Evolutionary conservation across 805 yeast species (phyloP), one percentile per base, ranked within the genome.

Genomic region (Candida fluviatilis): DNA sequence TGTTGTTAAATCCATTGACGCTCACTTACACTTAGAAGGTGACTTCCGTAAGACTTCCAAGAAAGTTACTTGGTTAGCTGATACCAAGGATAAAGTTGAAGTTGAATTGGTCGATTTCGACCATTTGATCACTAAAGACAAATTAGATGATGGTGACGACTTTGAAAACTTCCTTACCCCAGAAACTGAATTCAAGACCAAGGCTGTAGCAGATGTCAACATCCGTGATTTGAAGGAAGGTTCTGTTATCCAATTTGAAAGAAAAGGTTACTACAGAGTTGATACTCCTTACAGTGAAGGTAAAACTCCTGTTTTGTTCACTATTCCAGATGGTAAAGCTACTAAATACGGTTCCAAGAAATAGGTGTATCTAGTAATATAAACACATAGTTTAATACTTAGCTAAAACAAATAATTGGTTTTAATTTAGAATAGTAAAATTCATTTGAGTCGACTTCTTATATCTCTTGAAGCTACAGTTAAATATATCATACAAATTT

Each of bases 21-120:
- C 88, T 40, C 82, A 79, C 51, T 72, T 91, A 53, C 84, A 91
- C 63, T 75, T 91, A 57, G 96, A 86, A 49, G 98, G 98, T 67
- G 98, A 91, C 62, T 91, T 90, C 87, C 84, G 85, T 68, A 91
- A 89, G 71, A 91, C 98, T 37, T 86, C 87, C 50, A 88, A 88
- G 79, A 91, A 91, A 66, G 64, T 91, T 44, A 90, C 96, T 34
- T 91, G 98, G 98, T 76, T 91, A 58, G 93, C 96, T 39, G 80
- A 82, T 54, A 82, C 95, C 34, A 69, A 66, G 18, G 90, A 87
- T 54, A 76, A 73, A 46, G 80, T 78, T 40, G 71, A 76, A 35
- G 87, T 85, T 50, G 90, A 86, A 40, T 73, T 91, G 47, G 85
- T 85, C 46, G 96, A 87, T 64, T 91, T 91, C 54, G 98, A 91